Conservation (phyloP, 306 rosid genomes). For the Quercus suber region DNA sequence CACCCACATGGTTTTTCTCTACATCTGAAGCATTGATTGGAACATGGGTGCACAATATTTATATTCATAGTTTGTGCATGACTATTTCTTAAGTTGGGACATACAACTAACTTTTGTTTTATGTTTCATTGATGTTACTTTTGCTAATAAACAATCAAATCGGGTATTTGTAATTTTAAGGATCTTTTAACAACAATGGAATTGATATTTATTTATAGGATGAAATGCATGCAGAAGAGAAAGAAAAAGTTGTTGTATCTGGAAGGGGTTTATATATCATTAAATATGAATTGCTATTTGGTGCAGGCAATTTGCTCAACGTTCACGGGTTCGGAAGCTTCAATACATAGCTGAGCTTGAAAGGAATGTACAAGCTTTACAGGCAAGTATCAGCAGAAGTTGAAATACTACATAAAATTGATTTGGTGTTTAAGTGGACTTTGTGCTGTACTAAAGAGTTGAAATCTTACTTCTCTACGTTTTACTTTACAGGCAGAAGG, state of each 20-base stretch:
- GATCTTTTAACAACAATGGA: neutral
- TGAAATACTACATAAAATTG: neutral
- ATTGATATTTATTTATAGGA: neutral
- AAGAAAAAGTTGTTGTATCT: constrained; percentile 2
- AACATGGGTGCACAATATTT: neutral
- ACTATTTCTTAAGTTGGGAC: neutral
- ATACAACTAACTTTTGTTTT: neutral
- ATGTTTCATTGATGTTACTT: neutral
- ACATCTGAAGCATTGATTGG: neutral
- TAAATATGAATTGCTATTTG: constrained; percentile 24
- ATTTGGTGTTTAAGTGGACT: constrained; percentile 11
- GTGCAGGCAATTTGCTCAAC: constrained; percentile 98
- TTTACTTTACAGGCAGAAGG: constrained; percentile 74
- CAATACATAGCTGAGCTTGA: constrained; percentile 99
- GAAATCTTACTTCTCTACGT: constrained; percentile 25
- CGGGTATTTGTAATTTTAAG: neutral
- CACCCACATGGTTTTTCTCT: neutral
- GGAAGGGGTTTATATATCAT: constrained; percentile 2
- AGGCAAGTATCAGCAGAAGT: constrained; percentile 57
- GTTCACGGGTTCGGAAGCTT: constrained; percentile 95
- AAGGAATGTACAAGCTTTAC: constrained; percentile 92
- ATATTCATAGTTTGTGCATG: neutral
- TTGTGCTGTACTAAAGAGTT: constrained; percentile 13
- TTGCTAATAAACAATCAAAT: neutral
- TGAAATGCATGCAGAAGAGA: neutral